Base-by-base conservation (phyloP, 2,329 filamentous ascomycete genomes). In the Akanthomyces muscarius region DNA sequence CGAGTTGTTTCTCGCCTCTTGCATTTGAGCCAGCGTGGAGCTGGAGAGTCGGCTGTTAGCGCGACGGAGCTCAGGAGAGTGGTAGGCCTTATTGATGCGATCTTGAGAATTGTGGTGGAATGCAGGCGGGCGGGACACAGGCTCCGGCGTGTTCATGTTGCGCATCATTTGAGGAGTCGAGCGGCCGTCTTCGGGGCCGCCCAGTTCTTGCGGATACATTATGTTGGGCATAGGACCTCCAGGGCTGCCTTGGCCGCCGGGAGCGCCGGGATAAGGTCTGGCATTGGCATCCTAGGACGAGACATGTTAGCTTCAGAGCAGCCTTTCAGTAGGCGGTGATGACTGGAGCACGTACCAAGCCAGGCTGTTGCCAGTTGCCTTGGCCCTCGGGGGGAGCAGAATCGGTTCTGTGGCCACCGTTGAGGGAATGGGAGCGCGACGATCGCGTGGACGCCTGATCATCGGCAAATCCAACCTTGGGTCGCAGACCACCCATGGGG, bases 21-120 rank as follows among this genome's bases (percentile, higher is more conserved):
- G 89, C 67, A 98, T 81, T 72, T 97, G 92, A 51, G 88, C 83
- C 52, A 97, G 80, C 0, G 94, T 98, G 1, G 87, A 87, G 68
- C 83, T 85, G 30, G 95, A 97, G 73, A 98, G 87, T 25, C 92
- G 88, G 68, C 89, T 92, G 68, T 92, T 95, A 58, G 90, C 91
- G 66, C 87, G 87, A 66, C 90, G 88, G 69, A 94, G 81, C 71
- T 95, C 91, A 16, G 89, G 85, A 36, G 91, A 88, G 63, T 91
- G 86, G 68, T 90, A 86, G 0, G 90, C 90, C 51, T 73, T 86
- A 64, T 84, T 86, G 1, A 81, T 92, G 55, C 86, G 83, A 58
- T 89, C 84, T 65, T 89, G 86, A 14, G 92, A 86, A 44, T 83
- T 82, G 74, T 97, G 91, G 54, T 86, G 84, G 73, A 97, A 94